Percentiles rank a stretch among this genome's conserved stretches.
Conservation (phyloP, 1,284 basidiomycete genomes). For the Ustilago nuda region DNA sequence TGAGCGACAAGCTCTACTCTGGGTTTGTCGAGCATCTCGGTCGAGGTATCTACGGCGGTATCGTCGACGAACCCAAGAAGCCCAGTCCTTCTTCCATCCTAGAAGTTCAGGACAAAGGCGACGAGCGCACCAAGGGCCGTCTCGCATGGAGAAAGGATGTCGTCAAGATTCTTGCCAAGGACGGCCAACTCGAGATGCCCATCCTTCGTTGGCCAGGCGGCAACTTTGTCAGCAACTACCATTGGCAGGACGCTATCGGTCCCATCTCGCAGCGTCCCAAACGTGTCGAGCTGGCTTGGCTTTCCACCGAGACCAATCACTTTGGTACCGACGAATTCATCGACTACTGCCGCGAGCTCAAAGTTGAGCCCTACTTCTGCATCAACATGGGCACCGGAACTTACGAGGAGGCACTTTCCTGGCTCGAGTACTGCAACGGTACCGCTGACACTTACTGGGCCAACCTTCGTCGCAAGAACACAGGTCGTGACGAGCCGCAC, state of each 20-base stretch:
- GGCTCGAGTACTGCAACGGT: conserved; percentile 78
- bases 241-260: conserved; percentile 78
- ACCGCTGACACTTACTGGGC: conserved; percentile 74
- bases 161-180: conserved; percentile 71
- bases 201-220: conserved; percentile 76
- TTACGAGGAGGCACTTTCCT: conserved; percentile 76
- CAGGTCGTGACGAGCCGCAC: conserved; percentile 76
- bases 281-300: conserved; percentile 77
- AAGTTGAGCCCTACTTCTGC: conserved; percentile 75
- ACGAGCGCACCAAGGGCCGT: conserved; percentile 58
- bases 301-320: conserved; percentile 76
- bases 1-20: conserved; percentile 52
- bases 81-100: conserved; percentile 68
- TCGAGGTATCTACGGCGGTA: conserved; percentile 76
- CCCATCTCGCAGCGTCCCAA: conserved; percentile 74
- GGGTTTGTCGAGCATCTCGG: conserved; percentile 65
- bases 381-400: conserved; percentile 78
- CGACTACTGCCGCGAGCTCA: conserved; percentile 71
- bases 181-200: conserved; percentile 74
- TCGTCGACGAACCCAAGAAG: conserved; percentile 72
- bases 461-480: conserved; percentile 74
- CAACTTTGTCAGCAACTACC: conserved; percentile 75
- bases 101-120: conserved; percentile 54
- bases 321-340: conserved; percentile 77
- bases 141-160: conserved; percentile 76